Conservation (phyloP, 768 basidiomycete genomes). For the Asterophora lycoperdoides region DNA sequence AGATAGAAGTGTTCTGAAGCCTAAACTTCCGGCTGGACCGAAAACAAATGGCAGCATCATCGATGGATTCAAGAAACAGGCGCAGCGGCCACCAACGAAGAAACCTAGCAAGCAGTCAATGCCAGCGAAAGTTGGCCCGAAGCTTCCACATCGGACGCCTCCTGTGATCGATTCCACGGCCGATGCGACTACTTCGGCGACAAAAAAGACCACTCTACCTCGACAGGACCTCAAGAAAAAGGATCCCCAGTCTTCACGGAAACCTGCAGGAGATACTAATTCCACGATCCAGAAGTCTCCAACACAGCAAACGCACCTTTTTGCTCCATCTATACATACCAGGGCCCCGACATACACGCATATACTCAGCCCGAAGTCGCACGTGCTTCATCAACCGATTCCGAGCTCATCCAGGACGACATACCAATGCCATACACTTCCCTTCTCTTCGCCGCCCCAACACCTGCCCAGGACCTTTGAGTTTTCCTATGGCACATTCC, state of each 20-base stretch:
- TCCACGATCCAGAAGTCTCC: too few relatives aligned
- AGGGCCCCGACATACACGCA: not conserved
- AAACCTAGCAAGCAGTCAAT: not conserved
- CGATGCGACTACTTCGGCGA: too few relatives aligned
- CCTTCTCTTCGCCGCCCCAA: slow-evolving; percentile 6
- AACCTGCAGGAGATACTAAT: too few relatives aligned
- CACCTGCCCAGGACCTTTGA: not conserved
- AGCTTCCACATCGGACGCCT: not conserved
- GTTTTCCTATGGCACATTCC: not conserved
- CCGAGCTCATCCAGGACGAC: not conserved
- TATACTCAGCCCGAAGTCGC: not conserved
- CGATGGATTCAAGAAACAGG: slow-evolving; percentile 45
- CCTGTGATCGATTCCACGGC: not conserved
- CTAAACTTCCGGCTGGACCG: not conserved
- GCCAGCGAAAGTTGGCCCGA: not conserved
- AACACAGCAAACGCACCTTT: not conserved
- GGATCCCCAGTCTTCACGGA: too few relatives aligned
- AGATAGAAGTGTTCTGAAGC: not conserved
- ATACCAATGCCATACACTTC: not conserved
- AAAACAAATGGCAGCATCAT: slow-evolving; percentile 27
- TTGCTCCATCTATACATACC: not conserved
- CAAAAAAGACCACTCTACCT: not conserved
- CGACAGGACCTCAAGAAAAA: too few relatives aligned
- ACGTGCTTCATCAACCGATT: not conserved
- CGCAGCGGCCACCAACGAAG: slow-evolving; percentile 9